These are phyloP conservation scores for Gilbertella persicaria DNA, from an alignment of 371 early-diverging fungal species.

Conservation along the genomic window DNA sequence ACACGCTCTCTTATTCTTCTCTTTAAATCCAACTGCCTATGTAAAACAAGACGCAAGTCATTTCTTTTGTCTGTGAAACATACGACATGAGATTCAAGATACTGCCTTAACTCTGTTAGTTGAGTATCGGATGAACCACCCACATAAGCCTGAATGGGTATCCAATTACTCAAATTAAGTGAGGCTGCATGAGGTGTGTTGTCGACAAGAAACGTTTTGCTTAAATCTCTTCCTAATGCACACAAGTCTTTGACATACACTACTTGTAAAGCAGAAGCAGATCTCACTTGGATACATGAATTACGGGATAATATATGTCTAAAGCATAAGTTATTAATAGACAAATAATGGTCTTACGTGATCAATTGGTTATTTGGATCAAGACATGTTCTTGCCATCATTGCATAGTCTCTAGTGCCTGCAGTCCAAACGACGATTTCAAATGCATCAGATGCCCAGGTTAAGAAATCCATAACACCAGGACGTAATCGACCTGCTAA, in stretches of 20 bases:
- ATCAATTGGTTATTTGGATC: slow-evolving; percentile 41
- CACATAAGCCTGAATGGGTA: slow-evolving; percentile 48
- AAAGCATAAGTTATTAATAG: background rate
- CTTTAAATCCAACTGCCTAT: slow-evolving; percentile 48
- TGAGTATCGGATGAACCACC: slow-evolving; percentile 40
- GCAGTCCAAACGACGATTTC: slow-evolving; percentile 56
- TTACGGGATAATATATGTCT: slow-evolving; percentile 47
- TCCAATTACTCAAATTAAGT: slow-evolving; percentile 47
- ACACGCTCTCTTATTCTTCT: slow-evolving; percentile 41
- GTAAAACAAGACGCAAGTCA: slow-evolving; percentile 42
- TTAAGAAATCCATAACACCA: slow-evolving; percentile 46
- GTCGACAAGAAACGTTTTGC: slow-evolving; percentile 45
- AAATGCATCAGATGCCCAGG: slow-evolving; percentile 45
- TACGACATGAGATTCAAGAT: slow-evolving; percentile 39
- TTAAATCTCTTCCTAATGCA: slow-evolving; percentile 47
- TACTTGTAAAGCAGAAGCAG: slow-evolving; percentile 32
- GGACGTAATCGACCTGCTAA: slow-evolving; percentile 48
- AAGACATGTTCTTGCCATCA: slow-evolving; percentile 32
- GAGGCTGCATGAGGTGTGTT: slow-evolving; percentile 53
- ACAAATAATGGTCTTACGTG: slow-evolving; percentile 30
- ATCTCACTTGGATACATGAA: slow-evolving; percentile 42
- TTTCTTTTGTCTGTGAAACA: slow-evolving; percentile 36
- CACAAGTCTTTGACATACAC: slow-evolving; percentile 46
- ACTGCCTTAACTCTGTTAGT: slow-evolving; percentile 34
- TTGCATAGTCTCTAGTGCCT: slow-evolving; percentile 45